Evolutionary conservation across 768 basidiomycete species (phyloP).

Genomic region (Phanerochaete carnosa): DNA sequence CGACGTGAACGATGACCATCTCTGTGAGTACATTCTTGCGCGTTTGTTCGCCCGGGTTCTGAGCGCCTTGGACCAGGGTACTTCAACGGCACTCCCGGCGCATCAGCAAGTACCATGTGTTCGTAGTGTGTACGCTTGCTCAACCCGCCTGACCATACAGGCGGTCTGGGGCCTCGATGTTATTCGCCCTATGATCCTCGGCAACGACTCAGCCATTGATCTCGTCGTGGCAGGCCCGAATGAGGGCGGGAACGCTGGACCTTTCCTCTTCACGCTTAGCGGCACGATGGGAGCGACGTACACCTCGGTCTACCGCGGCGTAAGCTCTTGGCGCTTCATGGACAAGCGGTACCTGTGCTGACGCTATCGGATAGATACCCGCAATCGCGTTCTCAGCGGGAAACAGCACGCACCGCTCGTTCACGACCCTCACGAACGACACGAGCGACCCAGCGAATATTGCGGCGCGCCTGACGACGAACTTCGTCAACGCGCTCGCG

Average conservation of each 20-base stretch:
- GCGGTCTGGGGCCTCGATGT: too few species aligned
- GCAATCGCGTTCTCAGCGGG: constrained; percentile 28
- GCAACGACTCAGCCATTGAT: constrained; percentile 20
- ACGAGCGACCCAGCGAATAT: constrained; percentile 27
- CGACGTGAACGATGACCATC: constrained; percentile 21
- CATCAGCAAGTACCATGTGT: constrained; percentile 14
- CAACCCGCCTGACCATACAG: neutral
- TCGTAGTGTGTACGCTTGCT: neutral
- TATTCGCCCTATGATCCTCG: constrained; percentile 24
- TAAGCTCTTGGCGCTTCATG: constrained; percentile 8
- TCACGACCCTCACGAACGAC: constrained; percentile 24
- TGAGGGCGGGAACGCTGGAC: constrained; percentile 27
- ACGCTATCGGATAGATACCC: constrained; percentile 18
- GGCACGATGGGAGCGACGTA: constrained; percentile 31
- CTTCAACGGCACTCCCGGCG: constrained; percentile 31
- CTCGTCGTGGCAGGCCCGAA: constrained; percentile 30
- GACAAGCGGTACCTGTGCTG: neutral
- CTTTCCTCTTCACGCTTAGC: constrained; percentile 29
- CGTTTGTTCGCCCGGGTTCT: neutral
- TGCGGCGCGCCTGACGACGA: constrained; percentile 18
- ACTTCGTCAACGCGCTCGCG: constrained; percentile 26
- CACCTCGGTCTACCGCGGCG: constrained; percentile 25
- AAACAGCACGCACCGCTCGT: constrained; percentile 28
- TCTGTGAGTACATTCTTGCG: constrained; percentile 19
- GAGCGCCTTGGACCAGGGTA: constrained; percentile 20